phyloP scores from a whole-genome alignment of 805 yeast species.

The Kodamaea lidongshanica region DNA sequence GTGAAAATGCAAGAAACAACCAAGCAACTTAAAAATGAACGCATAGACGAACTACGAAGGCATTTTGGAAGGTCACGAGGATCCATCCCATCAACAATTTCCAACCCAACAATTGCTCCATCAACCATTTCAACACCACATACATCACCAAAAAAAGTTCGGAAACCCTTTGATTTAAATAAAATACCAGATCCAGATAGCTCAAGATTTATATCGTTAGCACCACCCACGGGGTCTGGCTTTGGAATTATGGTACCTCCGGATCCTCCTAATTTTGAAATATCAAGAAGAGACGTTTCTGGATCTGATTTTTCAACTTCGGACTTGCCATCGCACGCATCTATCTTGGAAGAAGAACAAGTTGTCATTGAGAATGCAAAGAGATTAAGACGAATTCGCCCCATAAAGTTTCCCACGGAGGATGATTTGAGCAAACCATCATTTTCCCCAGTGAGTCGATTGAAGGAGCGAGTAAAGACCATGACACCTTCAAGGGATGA shows the following conservation, averaged over 20 bases:
- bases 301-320: neutral
- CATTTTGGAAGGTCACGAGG: constrained; percentile 25
- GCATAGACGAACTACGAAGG: constrained; percentile 28
- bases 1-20: constrained; percentile 35
- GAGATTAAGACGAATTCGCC: constrained; percentile 27
- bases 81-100: constrained; percentile 8
- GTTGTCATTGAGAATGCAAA: constrained; percentile 30
- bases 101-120: neutral
- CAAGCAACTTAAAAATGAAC: constrained; percentile 26
- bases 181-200: constrained; percentile 5
- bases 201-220: constrained; percentile 5
- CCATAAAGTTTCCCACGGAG: constrained; percentile 31
- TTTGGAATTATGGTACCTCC: constrained; percentile 14
- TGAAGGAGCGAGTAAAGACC: constrained; percentile 19
- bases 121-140: constrained; percentile 1
- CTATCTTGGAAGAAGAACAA: constrained; percentile 11
- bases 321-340: constrained; percentile 1
- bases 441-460: constrained; percentile 26
- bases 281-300: constrained; percentile 1
- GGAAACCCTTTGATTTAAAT: too few species aligned
- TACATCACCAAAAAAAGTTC: too few species aligned
- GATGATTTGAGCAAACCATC: constrained; percentile 20
- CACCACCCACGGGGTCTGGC: constrained; percentile 5
- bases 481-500: constrained; percentile 4
- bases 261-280: constrained; percentile 17